Conservation (phyloP, 2,329 filamentous ascomycete species). For the Penicillium sp. region DNA sequence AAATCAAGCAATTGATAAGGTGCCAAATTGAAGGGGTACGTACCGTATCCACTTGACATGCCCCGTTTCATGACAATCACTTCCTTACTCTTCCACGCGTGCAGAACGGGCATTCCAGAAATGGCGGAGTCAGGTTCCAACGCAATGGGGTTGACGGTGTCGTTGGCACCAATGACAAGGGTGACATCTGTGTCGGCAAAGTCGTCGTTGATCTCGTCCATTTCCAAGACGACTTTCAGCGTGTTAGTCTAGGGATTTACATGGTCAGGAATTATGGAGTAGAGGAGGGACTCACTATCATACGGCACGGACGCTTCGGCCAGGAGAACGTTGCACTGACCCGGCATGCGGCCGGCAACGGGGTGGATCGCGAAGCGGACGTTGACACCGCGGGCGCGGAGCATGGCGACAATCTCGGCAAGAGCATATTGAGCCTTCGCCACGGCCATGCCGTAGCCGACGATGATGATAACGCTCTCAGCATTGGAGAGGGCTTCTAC, state of each 20-base stretch:
- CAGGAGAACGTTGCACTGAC: constrained; percentile 87
- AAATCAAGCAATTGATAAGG: neutral
- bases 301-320: constrained; percentile 88
- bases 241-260: constrained; percentile 20
- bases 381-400: constrained; percentile 75
- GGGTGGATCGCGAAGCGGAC: constrained; percentile 91
- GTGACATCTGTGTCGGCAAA: constrained; percentile 84
- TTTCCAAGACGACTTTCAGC: constrained; percentile 72
- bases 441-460: constrained; percentile 93
- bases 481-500: constrained; percentile 74
- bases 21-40: constrained; percentile 35
- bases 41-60: constrained; percentile 84
- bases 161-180: constrained; percentile 87
- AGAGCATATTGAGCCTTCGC: constrained; percentile 92
- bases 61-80: constrained; percentile 92
- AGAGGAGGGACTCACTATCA: constrained; percentile 59
- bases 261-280: neutral
- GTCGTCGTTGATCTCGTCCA: constrained; percentile 96
- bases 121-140: constrained; percentile 82
- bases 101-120: constrained; percentile 88
- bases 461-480: constrained; percentile 85
- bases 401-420: constrained; percentile 73
- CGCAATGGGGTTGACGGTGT: constrained; percentile 89
- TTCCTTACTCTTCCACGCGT: constrained; percentile 93
- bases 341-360: constrained; percentile 88